Percentiles rank a stretch among this genome's conserved stretches.
These are phyloP conservation scores for Dorcoceras hygrometricum DNA, from an alignment of 257 asterid species.

Conservation along the genomic window DNA sequence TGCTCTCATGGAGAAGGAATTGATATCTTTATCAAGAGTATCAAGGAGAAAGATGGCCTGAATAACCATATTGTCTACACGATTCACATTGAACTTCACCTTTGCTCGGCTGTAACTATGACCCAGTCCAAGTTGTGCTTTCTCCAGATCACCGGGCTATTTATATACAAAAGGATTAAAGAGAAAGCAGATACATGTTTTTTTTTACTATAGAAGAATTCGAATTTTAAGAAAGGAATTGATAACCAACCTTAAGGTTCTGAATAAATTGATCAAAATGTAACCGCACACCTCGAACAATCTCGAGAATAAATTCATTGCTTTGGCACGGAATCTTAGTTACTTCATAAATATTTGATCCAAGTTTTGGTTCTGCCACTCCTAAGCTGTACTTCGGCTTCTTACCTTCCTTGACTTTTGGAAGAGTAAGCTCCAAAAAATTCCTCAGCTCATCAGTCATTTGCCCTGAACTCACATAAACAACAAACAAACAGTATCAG, in stretches of 20 bases:
- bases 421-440: slow-evolving; percentile 72
- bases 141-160: slow-evolving; percentile 88
- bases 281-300: slow-evolving; percentile 76
- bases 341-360: slow-evolving; percentile 72
- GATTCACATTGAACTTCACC: slow-evolving; percentile 94
- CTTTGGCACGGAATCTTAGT: slow-evolving; percentile 88
- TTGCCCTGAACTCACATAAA: slow-evolving; percentile 48
- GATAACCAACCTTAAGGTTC: slow-evolving; percentile 65
- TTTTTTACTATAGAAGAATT: background rate
- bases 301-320: slow-evolving; percentile 81
- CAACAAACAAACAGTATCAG: slow-evolving; percentile 8
- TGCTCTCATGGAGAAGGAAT: slow-evolving; percentile 91
- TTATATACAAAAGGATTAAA: slow-evolving; percentile 7
- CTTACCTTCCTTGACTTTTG: slow-evolving; percentile 83
- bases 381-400: slow-evolving; percentile 81
- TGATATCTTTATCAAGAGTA: slow-evolving; percentile 92
- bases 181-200: slow-evolving; percentile 6
- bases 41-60: slow-evolving; percentile 94
- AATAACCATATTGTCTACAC: slow-evolving; percentile 96
- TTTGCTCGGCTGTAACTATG: slow-evolving; percentile 98
- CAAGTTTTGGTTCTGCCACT: slow-evolving; percentile 84
- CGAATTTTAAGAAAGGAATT: background rate
- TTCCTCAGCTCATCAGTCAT: slow-evolving; percentile 86
- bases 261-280: slow-evolving; percentile 66
- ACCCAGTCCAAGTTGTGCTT: slow-evolving; percentile 92